A percentile compares a stretch with the other conserved stretches of the same genome.
Evolutionary conservation across 2,329 filamentous ascomycete species (phyloP).

Genomic region (Botryotinia narcissicola): DNA sequence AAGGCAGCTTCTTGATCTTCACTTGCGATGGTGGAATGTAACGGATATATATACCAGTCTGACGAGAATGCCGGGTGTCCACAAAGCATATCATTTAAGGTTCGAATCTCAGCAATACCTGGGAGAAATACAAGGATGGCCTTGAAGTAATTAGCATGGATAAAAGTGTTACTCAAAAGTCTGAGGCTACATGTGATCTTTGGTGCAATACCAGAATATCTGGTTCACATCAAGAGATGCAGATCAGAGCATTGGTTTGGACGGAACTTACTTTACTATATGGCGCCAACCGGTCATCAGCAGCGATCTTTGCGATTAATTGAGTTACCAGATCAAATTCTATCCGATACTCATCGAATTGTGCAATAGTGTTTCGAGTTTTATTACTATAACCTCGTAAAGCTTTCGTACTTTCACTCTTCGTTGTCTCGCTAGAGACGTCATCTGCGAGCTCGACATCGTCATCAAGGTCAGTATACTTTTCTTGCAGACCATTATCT

Average conservation of each 20-base stretch:
- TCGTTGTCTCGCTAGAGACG: conserved; percentile 45
- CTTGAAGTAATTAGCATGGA: conserved; percentile 38
- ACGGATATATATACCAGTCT: conserved; percentile 81
- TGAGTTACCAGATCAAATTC: conserved; percentile 84
- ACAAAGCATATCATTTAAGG: conserved; percentile 79
- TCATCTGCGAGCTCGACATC: conserved; percentile 51
- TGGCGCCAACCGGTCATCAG: conserved; percentile 58
- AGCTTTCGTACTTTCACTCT: conserved; percentile 58
- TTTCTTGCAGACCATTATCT: conserved; percentile 47
- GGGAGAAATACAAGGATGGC: conserved; percentile 94
- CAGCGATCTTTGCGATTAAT: conserved; percentile 73
- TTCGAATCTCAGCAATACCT: conserved; percentile 88
- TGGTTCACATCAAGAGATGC: background rate
- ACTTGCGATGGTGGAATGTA: conserved; percentile 93
- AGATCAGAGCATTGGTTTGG: background rate
- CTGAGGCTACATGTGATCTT: background rate
- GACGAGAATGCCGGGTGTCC: conserved; percentile 72
- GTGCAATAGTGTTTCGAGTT: conserved; percentile 71
- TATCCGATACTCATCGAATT: conserved; percentile 87
- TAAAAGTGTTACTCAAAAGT: background rate
- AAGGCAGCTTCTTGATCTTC: conserved; percentile 97
- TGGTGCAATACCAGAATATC: background rate
- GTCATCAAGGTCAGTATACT: conserved; percentile 62
- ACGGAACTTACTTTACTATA: conserved; percentile 60
- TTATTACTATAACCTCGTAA: conserved; percentile 71